Base-by-base conservation (phyloP, 2,329 filamentous ascomycete genomes). In the Aaosphaeria pasadenensis region DNA sequence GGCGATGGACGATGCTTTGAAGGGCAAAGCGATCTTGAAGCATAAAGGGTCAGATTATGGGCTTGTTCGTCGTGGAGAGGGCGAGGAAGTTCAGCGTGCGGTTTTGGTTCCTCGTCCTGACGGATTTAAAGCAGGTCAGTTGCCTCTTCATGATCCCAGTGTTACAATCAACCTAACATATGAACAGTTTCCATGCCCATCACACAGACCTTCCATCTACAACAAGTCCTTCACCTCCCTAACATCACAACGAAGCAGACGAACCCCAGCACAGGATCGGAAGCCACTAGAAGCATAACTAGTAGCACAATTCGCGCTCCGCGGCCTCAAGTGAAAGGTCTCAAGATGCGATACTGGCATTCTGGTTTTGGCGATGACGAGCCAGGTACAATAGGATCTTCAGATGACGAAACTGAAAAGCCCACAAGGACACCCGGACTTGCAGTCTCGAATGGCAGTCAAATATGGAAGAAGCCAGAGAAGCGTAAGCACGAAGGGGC, bases 311-410 rank as follows among this genome's bases (percentile, higher is more conserved):
- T 78, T 48, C 81, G 75, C 50, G 66, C 77, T 1, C 74, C 82
- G 43, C 80, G 85, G 50, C 74, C 80, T 41, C 88, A 91, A 64
- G 86, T 88, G 1, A 77, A 80, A 58, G 85, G 83, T 5, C 71
- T 91, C 46, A 83, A 79, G 59, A 80, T 84, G 68, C 81, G 87
- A 32, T 90, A 81, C 67, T 78, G 79, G 46, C 87, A 87, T 1
- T 80, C 86, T 40, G 87, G 87, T 11, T 77, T 77, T 54, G 76
- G 76, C 4, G 49, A 59, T 7, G 75, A 74, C 29, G 70, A 70
- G 30, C 66, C 65, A 30, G 77, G 71, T 29, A 71, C 49, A 13
- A 69, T 75, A 57, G 79, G 60, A 9, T 69, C 65, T 24, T 71
- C 67, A 5, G 73, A 74, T 11, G 66, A 63, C 43, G 76, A 75